Base-by-base conservation (phyloP, 495 filamentous ascomycete species). In the Durotheca rogersii region DNA sequence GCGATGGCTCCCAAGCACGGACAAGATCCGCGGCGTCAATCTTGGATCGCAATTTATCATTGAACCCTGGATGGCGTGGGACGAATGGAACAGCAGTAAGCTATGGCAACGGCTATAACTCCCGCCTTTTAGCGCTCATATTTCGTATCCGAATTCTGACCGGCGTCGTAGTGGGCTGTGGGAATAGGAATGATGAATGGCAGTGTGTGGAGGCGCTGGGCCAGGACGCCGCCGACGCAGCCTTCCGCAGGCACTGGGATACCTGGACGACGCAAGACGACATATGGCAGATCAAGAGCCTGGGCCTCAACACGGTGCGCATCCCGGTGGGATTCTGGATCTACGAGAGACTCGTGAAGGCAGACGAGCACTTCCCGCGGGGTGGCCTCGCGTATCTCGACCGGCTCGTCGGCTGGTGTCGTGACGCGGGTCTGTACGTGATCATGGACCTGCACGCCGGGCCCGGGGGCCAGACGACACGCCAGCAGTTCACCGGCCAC, bases 291-390 rank as follows among this genome's bases (percentile, higher is more conserved):
- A 85, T 86, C 44, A 52, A 62, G 18, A 72, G 60, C 37, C 75
- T 75, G 29, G 62, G 81, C 0, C 60, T 86, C 6, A 85, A 85
- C 48, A 60, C 82, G 1, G 73, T 86, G 21, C 74, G 83, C 2
- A 76, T 87, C 10, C 83, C 82, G 0, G 72, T 85, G 1, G 83
- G 82, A 0, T 86, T 80, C 63, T 86, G 83, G 82, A 72, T 85
- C 32, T 58, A 68, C 14, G 82, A 85, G 56, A 73, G 76, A 27
- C 63, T 82, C 21, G 80, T 86, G 1, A 66, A 80, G 1, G 60
- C 71, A 31, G 75, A 62, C 33, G 82, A 85, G 58, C 68, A 78
- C 51, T 85, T 49, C 33, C 58, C 58, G 0, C 71, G 73, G 51
- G 81, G 82, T 4, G 81, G 73, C 0, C 59, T 83, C 2, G 29